phyloP scores from a whole-genome alignment of 2,329 filamentous ascomycete species.

The Calycina marina region DNA sequence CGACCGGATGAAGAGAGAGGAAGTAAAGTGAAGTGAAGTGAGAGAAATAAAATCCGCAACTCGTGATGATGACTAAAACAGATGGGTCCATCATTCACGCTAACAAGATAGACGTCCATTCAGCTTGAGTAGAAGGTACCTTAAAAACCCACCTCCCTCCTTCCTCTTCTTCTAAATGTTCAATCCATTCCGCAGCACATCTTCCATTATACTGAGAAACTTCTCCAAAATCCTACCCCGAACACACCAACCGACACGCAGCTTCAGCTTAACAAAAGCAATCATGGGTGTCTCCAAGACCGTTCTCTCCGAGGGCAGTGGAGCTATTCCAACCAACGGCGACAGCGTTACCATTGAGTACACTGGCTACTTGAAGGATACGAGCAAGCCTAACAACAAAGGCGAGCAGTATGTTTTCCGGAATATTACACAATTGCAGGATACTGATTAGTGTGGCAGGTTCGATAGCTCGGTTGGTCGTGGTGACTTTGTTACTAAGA shows the following conservation, averaged over 20 bases:
- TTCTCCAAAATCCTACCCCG: slow-evolving; percentile 9
- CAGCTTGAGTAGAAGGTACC: too few species aligned
- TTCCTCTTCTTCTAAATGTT: too few species aligned
- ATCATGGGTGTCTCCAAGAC: slow-evolving; percentile 63
- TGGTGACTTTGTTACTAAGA: slow-evolving; percentile 59
- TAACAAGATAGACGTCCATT: too few species aligned
- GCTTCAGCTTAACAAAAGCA: slow-evolving; percentile 18
- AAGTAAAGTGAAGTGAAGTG: too few species aligned
- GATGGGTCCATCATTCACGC: too few species aligned
- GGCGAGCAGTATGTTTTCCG: slow-evolving; percentile 49
- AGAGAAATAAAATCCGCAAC: too few species aligned
- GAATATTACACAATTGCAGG: background rate
- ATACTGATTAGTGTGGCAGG: slow-evolving; percentile 30
- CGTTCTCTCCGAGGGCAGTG: slow-evolving; percentile 44
- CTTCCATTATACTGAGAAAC: slow-evolving; percentile 9
- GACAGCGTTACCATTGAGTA: slow-evolving; percentile 80
- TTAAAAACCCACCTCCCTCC: too few species aligned
- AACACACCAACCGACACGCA: slow-evolving; percentile 7
- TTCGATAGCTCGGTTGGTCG: slow-evolving; percentile 79
- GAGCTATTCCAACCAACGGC: slow-evolving; percentile 44
- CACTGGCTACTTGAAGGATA: slow-evolving; percentile 72
- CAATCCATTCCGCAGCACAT: too few species aligned
- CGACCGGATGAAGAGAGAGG: too few species aligned
- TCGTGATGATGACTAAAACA: too few species aligned
- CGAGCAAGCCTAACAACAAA: slow-evolving; percentile 42